A percentile compares a stretch with the other conserved stretches of the same genome.
phyloP scores from a whole-genome alignment of 164 flowering plant genomes.

The Magnolia sinica region DNA sequence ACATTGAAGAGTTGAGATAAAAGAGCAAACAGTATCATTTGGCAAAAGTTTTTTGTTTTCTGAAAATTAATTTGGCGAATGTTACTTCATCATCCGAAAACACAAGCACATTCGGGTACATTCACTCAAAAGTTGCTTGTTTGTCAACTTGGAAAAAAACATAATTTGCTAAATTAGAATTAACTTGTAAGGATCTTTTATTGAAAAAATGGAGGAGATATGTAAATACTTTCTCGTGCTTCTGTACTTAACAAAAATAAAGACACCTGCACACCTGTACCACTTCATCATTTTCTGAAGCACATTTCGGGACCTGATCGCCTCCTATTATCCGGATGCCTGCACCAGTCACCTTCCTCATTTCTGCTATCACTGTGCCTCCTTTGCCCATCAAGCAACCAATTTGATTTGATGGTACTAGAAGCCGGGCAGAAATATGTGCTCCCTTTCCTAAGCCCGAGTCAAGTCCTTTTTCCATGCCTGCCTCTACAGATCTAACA shows the following conservation, averaged over 20 bases:
- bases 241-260: not conserved
- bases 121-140: not conserved
- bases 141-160: not conserved
- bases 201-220: not conserved
- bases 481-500: slow-evolving; percentile 52
- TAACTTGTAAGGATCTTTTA: not conserved
- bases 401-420: slow-evolving; percentile 56
- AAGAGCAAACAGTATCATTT: too few relatives aligned
- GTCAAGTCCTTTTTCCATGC: slow-evolving; percentile 46
- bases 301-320: slow-evolving; percentile 78
- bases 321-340: slow-evolving; percentile 43
- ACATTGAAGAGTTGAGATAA: too few relatives aligned
- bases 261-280: slow-evolving; percentile 59
- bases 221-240: not conserved
- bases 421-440: slow-evolving; percentile 54
- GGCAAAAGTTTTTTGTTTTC: too few relatives aligned
- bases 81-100: too few relatives aligned
- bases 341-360: slow-evolving; percentile 72
- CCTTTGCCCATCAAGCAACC: slow-evolving; percentile 92
- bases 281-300: slow-evolving; percentile 58
- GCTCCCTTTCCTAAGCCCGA: slow-evolving; percentile 38
- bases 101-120: not conserved
- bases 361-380: slow-evolving; percentile 68
- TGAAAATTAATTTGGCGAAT: too few relatives aligned
- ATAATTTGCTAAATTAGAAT: not conserved